Percentiles rank a stretch among this genome's conserved stretches.
Evolutionary conservation across 805 yeast genomes (phyloP).

Genomic region (Grigorovia humatica): DNA sequence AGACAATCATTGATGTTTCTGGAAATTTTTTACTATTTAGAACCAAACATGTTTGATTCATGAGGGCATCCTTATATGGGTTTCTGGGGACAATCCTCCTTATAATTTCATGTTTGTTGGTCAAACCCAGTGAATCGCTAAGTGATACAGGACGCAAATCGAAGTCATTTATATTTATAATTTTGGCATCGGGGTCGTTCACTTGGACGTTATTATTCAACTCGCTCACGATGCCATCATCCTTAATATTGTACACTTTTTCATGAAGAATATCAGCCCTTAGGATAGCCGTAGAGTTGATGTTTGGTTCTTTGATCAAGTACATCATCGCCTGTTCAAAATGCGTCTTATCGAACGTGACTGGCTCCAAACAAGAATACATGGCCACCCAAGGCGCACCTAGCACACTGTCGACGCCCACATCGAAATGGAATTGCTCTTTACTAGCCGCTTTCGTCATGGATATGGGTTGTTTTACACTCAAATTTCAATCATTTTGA

Average conservation of each 20-base stretch:
- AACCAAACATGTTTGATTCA: slow-evolving; percentile 74
- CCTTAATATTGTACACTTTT: slow-evolving; percentile 28
- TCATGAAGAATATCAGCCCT: slow-evolving; percentile 73
- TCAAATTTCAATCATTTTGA: not conserved
- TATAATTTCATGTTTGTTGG: slow-evolving; percentile 45
- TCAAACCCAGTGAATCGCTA: slow-evolving; percentile 17
- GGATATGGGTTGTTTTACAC: not conserved
- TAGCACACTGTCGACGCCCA: slow-evolving; percentile 11
- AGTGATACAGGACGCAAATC: slow-evolving; percentile 27
- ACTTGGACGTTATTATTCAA: not conserved
- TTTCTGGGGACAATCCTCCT: slow-evolving; percentile 86
- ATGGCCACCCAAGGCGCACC: slow-evolving; percentile 24
- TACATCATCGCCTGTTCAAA: slow-evolving; percentile 71
- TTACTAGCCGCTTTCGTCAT: slow-evolving; percentile 2
- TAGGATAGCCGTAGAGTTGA: slow-evolving; percentile 82
- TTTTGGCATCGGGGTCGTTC: slow-evolving; percentile 16
- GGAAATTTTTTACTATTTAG: slow-evolving; percentile 24
- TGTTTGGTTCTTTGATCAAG: slow-evolving; percentile 72
- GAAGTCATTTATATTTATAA: slow-evolving; percentile 33
- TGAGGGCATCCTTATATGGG: slow-evolving; percentile 71
- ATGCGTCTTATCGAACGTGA: slow-evolving; percentile 32
- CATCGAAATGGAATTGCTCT: not conserved
- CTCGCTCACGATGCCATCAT: slow-evolving; percentile 4
- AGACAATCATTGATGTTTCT: slow-evolving; percentile 48
- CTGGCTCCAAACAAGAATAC: slow-evolving; percentile 15